phyloP scores from a whole-genome alignment of 768 basidiomycete species.

The Exidia glandulosa region DNA sequence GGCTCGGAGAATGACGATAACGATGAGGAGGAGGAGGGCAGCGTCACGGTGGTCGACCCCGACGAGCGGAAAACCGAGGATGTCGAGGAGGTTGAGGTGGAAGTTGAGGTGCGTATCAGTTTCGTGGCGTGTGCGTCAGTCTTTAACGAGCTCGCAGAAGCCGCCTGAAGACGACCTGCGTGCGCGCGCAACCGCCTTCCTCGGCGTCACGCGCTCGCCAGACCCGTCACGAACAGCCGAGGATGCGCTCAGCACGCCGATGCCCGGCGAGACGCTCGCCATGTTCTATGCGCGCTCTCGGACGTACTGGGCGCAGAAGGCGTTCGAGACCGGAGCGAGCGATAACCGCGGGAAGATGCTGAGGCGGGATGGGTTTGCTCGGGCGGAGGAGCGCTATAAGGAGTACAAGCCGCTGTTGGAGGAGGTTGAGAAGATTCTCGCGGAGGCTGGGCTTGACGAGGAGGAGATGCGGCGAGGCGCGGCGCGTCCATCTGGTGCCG shows the following conservation, averaged over 20 bases:
- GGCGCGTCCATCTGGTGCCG: slow-evolving; percentile 9
- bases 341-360: slow-evolving; percentile 70
- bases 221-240: slow-evolving; percentile 49
- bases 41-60: slow-evolving; percentile 10
- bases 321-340: slow-evolving; percentile 33
- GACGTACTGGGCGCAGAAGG: slow-evolving; percentile 73
- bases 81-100: slow-evolving; percentile 14
- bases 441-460: slow-evolving; percentile 76
- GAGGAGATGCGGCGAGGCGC: slow-evolving; percentile 62
- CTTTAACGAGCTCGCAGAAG: slow-evolving; percentile 18
- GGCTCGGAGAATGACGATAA: slow-evolving; percentile 38
- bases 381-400: slow-evolving; percentile 64
- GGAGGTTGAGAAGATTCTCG: slow-evolving; percentile 74
- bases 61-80: slow-evolving; percentile 13
- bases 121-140: too few species aligned
- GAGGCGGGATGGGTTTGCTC: slow-evolving; percentile 62
- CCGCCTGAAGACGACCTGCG: background rate
- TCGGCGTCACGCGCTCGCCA: slow-evolving; percentile 48
- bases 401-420: slow-evolving; percentile 71
- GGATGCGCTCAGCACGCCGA: slow-evolving; percentile 65
- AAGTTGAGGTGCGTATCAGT: slow-evolving; percentile 24
- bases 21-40: slow-evolving; percentile 24
- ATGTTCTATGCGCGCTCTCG: slow-evolving; percentile 75
- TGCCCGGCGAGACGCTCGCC: slow-evolving; percentile 75
- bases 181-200: slow-evolving; percentile 25